Percentiles rank a stretch among this genome's conserved stretches.
Conservation (phyloP, 179 eudicot genomes). For the Beta macrorhiza region DNA sequence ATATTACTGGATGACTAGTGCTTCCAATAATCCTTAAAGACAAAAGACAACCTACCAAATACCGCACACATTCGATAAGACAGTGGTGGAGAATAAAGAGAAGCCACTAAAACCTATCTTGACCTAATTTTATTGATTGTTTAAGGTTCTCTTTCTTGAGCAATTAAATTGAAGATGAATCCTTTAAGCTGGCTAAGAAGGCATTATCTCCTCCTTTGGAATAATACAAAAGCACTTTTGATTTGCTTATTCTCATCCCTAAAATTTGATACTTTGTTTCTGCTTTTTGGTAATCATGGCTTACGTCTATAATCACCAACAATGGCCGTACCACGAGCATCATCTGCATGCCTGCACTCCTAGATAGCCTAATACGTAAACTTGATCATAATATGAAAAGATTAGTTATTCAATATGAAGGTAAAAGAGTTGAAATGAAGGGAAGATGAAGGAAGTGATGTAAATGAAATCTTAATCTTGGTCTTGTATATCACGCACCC, state of each 20-base stretch:
- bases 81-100: constrained; percentile 72
- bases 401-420: too few species aligned
- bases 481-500: too few species aligned
- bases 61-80: constrained; percentile 48
- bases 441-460: not conserved
- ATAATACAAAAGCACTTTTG: constrained; percentile 23
- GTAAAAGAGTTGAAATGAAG: not conserved
- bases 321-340: constrained; percentile 28
- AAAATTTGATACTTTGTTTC: constrained; percentile 20
- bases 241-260: constrained; percentile 20
- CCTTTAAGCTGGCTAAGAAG: constrained; percentile 19
- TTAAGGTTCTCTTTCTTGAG: constrained; percentile 9
- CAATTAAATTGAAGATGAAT: constrained; percentile 17
- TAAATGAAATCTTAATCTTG: too few species aligned
- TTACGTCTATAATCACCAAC: constrained; percentile 19
- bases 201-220: constrained; percentile 16
- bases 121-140: constrained; percentile 22
- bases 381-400: not conserved
- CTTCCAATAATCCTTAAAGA: constrained; percentile 56
- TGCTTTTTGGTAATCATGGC: constrained; percentile 24
- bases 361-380: not conserved
- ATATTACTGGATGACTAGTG: constrained; percentile 24
- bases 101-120: constrained; percentile 28
- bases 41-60: constrained; percentile 61
- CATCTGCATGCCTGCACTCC: not conserved